Conservation (phyloP, 2,329 filamentous ascomycete genomes). For the Immersiporthe knoxdaviesiana region DNA sequence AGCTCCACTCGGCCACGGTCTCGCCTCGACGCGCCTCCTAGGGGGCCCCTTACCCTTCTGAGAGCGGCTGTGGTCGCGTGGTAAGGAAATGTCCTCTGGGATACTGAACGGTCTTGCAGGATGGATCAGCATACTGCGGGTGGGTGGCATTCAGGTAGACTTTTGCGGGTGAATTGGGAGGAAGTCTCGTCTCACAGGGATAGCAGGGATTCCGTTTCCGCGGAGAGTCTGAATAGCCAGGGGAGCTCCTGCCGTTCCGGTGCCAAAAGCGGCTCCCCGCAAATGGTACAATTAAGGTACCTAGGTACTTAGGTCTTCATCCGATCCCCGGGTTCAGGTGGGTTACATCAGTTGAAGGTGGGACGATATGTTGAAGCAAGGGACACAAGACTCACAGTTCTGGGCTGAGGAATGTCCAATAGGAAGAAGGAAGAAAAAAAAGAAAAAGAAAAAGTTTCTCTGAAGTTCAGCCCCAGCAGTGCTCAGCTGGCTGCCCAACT, state of each 20-base stretch:
- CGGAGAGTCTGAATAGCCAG: not conserved
- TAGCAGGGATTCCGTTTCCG: not conserved
- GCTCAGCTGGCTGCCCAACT: not conserved
- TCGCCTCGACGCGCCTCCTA: not conserved
- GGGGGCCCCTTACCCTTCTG: not conserved
- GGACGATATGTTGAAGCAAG: not conserved
- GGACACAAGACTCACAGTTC: not conserved
- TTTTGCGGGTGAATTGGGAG: not conserved
- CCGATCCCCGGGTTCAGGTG: not conserved
- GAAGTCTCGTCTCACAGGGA: not conserved
- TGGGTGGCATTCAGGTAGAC: not conserved
- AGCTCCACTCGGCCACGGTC: not conserved
- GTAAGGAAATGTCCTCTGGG: not conserved
- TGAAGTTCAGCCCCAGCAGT: not conserved
- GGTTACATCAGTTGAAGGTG: not conserved
- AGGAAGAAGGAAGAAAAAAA: not conserved
- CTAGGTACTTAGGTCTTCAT: too few species aligned
- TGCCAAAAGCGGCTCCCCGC: not conserved
- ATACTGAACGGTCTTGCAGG: not conserved
- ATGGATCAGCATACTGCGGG: not conserved
- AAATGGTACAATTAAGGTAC: not conserved
- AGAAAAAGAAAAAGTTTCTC: not conserved
- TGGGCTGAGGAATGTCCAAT: not conserved
- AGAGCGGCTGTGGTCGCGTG: not conserved
- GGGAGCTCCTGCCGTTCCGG: not conserved